A percentile compares a stretch with the other conserved stretches of the same genome.
Evolutionary conservation across 139 green algal species (phyloP).

Genomic region (Choricystis sp.): DNA sequence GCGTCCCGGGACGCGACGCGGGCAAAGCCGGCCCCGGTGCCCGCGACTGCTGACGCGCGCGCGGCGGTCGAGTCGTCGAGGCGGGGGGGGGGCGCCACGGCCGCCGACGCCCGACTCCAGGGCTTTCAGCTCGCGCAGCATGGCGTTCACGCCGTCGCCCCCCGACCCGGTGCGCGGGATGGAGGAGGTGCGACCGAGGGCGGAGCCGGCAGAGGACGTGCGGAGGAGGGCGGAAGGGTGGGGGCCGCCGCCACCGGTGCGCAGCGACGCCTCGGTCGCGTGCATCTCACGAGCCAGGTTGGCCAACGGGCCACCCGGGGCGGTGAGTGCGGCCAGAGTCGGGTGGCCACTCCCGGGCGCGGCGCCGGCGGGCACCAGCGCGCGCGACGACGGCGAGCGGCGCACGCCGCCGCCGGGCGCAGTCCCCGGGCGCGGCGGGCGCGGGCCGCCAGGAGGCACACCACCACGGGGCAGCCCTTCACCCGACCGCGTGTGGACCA

Average conservation of each 20-base stretch:
- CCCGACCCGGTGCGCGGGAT: too few relatives aligned
- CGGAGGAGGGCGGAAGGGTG: background rate
- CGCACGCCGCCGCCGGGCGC: background rate
- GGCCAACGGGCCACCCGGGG: background rate
- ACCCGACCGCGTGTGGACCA: background rate
- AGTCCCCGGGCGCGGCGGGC: too few relatives aligned
- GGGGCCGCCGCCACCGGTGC: background rate
- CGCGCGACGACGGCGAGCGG: background rate
- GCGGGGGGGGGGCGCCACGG: background rate
- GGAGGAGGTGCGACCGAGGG: background rate
- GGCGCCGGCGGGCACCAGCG: background rate
- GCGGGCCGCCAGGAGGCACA: background rate
- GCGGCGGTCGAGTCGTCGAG: background rate
- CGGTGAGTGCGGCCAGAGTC: background rate
- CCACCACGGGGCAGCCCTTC: too few relatives aligned
- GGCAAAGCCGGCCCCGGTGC: background rate
- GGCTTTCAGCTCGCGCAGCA: background rate
- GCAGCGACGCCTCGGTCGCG: background rate
- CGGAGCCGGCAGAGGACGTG: background rate
- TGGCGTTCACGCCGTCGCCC: background rate
- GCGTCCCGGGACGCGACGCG: background rate
- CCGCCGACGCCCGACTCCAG: background rate
- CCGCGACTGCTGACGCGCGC: too few relatives aligned
- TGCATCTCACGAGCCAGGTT: background rate
- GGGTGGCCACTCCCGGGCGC: too few relatives aligned